Conservation (phyloP, 441 rosid genomes). For the Oxalis stricta region DNA sequence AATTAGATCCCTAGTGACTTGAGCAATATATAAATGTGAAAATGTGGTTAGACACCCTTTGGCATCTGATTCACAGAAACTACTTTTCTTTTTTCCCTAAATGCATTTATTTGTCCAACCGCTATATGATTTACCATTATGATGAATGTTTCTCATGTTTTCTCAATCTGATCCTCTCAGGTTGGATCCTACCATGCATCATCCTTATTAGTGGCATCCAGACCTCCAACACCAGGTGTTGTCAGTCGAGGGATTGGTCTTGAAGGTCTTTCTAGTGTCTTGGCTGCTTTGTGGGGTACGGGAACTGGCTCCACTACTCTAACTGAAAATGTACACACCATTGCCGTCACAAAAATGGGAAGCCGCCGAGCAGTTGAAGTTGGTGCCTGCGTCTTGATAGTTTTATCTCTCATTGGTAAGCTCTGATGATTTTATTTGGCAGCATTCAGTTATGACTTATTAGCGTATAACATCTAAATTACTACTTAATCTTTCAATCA, state of each 20-base stretch:
- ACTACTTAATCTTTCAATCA: neutral
- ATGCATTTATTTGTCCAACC: neutral
- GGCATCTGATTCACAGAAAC: too few species aligned
- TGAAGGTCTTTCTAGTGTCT: slow-evolving; percentile 73
- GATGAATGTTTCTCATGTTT: neutral
- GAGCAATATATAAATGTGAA: too few species aligned
- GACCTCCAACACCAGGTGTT: slow-evolving; percentile 86
- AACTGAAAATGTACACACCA: slow-evolving; percentile 93
- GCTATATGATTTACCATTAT: neutral
- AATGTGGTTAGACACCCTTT: too few species aligned
- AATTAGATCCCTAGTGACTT: too few species aligned
- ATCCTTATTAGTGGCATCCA: slow-evolving; percentile 70
- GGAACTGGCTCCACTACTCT: slow-evolving; percentile 91
- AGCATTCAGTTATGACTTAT: neutral
- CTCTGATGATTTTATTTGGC: slow-evolving; percentile 9
- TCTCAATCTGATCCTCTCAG: slow-evolving; percentile 22
- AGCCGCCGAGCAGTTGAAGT: slow-evolving; percentile 86
- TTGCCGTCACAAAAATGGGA: slow-evolving; percentile 96
- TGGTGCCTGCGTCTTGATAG: slow-evolving; percentile 63
- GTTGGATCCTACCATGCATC: slow-evolving; percentile 96
- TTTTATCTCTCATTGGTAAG: slow-evolving; percentile 77
- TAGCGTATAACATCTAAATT: neutral
- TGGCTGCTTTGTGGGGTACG: slow-evolving; percentile 97
- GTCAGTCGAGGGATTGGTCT: slow-evolving; percentile 88
- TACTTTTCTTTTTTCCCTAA: neutral